Base-by-base conservation (phyloP, 2,329 filamentous ascomycete genomes). In the Trichoderma simmonsii region DNA sequence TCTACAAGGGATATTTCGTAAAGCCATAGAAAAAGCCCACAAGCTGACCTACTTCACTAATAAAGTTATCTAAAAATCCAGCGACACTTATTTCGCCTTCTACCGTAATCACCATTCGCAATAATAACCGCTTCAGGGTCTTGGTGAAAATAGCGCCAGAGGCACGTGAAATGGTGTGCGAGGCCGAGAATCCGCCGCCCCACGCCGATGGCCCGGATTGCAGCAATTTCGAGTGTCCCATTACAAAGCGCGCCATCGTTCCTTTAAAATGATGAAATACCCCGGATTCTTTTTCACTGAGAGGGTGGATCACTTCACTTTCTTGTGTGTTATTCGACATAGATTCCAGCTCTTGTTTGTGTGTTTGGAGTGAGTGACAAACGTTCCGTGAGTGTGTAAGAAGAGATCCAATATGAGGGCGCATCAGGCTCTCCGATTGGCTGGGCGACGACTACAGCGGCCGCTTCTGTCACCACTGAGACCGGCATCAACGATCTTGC, bases 381-480 rank as follows among this genome's bases (percentile, higher is more conserved):
- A 15, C 34, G 3, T 18, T 6, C 36, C 8, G 36, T 39, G 14
- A 18, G 36, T 39, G 1, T 7, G 14, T 6, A 3, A 1, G 6
- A 3, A 18, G 15, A 43, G 6, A 8, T 8, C 18, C 28, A 30
- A 30, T 5, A 76, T 76, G 75, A 71, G 70, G 48, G 15, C 73
- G 18, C 60, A 67, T 34, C 63, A 74, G 21, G 59, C 72, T 8
- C 64, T 73, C 36, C 62, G 67, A 30, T 63, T 70, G 21, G 62
- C 73, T 12, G 54, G 70, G 3, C 74, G 72, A 39, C 74, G 67
- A 34, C 54, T 76, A 2, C 67, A 66, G 24, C 57, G 28, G 14
- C 74, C 32, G 72, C 71, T n/a, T 82, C 83, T 12, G 77, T 80
- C 24, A 81, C 54, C 62, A 14, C 21, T 54, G 21, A 57, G 66